Base-by-base conservation (phyloP, 2,329 filamentous ascomycete genomes). In the Lomentospora prolificans region DNA sequence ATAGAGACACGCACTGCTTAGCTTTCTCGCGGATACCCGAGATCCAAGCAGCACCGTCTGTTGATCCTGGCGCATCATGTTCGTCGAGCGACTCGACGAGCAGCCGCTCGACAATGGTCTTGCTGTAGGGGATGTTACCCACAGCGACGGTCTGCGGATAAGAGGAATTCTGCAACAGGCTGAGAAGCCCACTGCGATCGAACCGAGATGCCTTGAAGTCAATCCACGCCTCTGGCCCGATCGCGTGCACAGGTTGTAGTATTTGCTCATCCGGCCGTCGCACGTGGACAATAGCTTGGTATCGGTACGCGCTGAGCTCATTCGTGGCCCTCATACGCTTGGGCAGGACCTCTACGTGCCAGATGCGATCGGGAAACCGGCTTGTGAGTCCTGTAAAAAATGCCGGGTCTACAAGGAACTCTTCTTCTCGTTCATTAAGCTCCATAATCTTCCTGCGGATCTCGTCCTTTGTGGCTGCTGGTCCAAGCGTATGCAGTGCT, bases 21-120 rank as follows among this genome's bases (percentile, higher is more conserved):
- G 1, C 75, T 73, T 33, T 33, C 7, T 6, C 6, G 30, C 30
- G 30, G 30, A 33, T 33, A 33, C 7, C 30, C 30, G 30, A 33
- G 6, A 33, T 6, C 30, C 30, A 33, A 33, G 30, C 30, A 7
- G 12, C 31, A 79, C 64, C 22, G 71, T 71, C n/a, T 68, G 65
- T 10, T 69, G 67, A 57, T 77, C 71, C 57, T 78, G 71, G 56
- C 63, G 75, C 73, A 55, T 70, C 36, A 17, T 17, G 7, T 9
- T 41, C 8, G 36, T 17, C 8, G 5, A 41, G 36, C n/a, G 36
- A 55, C 3, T 61, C 57, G 17, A 63, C n/a, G 2, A 66, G 36
- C 6, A 53, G 39, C 52, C 61, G 54, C 57, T 67, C 64, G 1
- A 65, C 67, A 56, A 55, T 66, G 58, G 57, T 72, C 61, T 60